Evolutionary conservation across 148 eudicot genomes (phyloP).

Genomic region (Persicaria tinctoria): DNA sequence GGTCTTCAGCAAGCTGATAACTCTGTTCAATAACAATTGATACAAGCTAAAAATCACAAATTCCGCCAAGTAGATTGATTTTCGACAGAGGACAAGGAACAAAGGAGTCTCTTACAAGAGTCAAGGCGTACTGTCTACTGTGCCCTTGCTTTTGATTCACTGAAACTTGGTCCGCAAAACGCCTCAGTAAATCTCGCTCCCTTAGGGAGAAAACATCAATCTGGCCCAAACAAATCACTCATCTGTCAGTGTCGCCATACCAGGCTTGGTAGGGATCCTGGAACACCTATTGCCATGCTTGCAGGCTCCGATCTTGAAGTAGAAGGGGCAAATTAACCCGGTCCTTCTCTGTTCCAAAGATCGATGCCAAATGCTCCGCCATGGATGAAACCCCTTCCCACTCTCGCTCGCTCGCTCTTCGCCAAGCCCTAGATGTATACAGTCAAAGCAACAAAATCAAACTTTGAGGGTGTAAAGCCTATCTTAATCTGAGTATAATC

Average conservation of each 20-base stretch:
- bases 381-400: too few species aligned
- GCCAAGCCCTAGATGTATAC: too few species aligned
- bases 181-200: constrained; percentile 72
- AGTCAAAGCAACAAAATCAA: too few species aligned
- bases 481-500: too few species aligned
- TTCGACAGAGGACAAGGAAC: not conserved
- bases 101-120: constrained; percentile 40
- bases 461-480: too few species aligned
- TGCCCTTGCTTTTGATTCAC: constrained; percentile 48
- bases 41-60: not conserved
- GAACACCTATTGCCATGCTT: too few species aligned
- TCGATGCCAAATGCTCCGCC: too few species aligned
- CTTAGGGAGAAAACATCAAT: constrained; percentile 70
- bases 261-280: too few species aligned
- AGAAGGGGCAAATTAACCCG: too few species aligned
- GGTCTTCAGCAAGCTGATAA: constrained; percentile 63
- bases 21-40: constrained; percentile 21
- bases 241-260: not conserved
- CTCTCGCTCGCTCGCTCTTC: too few species aligned
- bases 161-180: constrained; percentile 66
- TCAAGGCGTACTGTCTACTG: constrained; percentile 64
- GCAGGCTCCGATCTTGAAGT: too few species aligned
- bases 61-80: not conserved
- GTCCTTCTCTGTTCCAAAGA: too few species aligned
- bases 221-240: constrained; percentile 29